Evolutionary conservation across 1,139 yeast genomes (phyloP), one percentile per base, ranked within the genome.

Genomic region (Debaryomyces robertsiae): DNA sequence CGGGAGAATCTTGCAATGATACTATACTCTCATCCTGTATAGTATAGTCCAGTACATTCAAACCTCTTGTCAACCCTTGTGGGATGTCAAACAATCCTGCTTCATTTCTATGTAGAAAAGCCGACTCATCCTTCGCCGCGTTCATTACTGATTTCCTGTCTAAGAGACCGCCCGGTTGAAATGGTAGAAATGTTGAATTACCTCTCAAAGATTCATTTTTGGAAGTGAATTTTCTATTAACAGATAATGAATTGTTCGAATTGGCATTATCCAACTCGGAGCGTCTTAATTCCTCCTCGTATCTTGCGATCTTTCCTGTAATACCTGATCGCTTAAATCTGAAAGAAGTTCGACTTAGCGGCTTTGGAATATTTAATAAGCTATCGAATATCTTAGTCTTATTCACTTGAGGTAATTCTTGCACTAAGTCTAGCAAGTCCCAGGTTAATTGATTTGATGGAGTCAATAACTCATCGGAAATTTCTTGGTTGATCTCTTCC

Each of bases 101-200:
- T 1, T 69, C 69, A 55, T 86, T 93, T 54, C 84, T 75, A 54
- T 85, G 95, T 40, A 89, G 63, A 22, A 69, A 55, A 28, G 67
- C 64, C 0, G 75, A 59, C 40, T 63, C 59, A 30, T 64, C 67
- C 11, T 60, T 63, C 3, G 59, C 50, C 11, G 58, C 55, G 1
- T 57, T 55, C 3, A 60, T 55, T 22, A 36, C 34, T 24, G 53
- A 52, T 10, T 54, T 48, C 36, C 58, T 64, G 29, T 65, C 67
- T 48, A 81, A 63, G 13, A 88, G 60, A 2, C 98, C 98, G 49
- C 98, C 98, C 0, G 98, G 98, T 40, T 86, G 84, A 58, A 94
- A 93, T 0, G 99, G 98, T 54, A 93, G 66, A 54, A 78, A 87
- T 16, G 82, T 77, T 0, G 95, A 76, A 6, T 81, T 73, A 0